Conservation (phyloP, 176 grass and related monocot genomes). For the Cymbopogon citratus region DNA sequence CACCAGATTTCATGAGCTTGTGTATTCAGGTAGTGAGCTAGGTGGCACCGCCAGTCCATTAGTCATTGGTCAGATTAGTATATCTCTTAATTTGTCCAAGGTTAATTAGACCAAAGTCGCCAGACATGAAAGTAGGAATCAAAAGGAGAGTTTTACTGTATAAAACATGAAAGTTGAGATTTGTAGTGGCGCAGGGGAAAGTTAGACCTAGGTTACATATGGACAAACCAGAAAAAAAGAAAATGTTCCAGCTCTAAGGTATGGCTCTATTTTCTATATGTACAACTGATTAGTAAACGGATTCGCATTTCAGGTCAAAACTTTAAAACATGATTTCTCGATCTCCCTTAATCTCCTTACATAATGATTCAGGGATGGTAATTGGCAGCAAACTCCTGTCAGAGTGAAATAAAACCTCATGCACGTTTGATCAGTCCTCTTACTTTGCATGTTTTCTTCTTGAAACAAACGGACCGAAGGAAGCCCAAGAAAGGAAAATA, state of each 20-base stretch:
- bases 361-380: neutral
- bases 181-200: neutral
- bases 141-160: neutral
- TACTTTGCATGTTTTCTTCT: constrained; percentile 48
- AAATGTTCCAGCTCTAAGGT: neutral
- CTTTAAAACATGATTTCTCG: neutral
- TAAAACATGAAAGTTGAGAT: neutral
- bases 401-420: neutral
- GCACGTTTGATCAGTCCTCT: constrained; percentile 21
- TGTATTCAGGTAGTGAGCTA: neutral
- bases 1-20: neutral
- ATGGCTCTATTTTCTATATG: neutral
- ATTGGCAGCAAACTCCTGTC: neutral
- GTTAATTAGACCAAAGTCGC: neutral
- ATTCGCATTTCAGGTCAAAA: neutral
- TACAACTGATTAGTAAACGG: neutral
- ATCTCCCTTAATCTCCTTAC: neutral
- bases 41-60: neutral
- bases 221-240: neutral
- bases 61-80: neutral
- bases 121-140: neutral
- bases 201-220: neutral
- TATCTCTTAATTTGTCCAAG: neutral
- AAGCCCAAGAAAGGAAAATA: constrained; percentile 63
- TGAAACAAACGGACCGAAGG: constrained; percentile 52